phyloP scores from a whole-genome alignment of 2,329 filamentous ascomycete species.

The Ophiocordyceps australis region DNA sequence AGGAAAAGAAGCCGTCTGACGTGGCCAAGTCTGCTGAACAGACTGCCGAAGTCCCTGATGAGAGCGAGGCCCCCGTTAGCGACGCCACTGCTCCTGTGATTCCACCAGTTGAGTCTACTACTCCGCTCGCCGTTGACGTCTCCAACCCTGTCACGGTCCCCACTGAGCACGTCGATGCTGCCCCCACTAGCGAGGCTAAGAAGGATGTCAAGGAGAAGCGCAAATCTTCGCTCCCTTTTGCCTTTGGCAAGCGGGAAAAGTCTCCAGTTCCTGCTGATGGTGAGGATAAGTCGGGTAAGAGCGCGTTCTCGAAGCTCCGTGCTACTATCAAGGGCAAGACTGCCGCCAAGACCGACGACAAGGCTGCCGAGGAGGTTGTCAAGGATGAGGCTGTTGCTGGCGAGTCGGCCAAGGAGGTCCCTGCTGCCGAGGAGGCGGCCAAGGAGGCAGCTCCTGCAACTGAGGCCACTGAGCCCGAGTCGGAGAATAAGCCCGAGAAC shows the following conservation, averaged over 20 bases:
- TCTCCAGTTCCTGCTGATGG: conserved; percentile 39
- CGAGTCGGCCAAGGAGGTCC: conserved; percentile 13
- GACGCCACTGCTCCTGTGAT: conserved; percentile 39
- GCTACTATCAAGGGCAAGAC: conserved; percentile 33
- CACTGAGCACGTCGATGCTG: conserved; percentile 26
- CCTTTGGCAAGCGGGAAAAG: conserved; percentile 63
- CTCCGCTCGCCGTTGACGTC: conserved; percentile 37
- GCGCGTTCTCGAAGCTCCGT: conserved; percentile 42
- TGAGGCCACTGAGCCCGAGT: conserved; percentile 12
- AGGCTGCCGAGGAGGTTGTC: conserved; percentile 14
- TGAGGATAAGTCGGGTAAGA: conserved; percentile 25
- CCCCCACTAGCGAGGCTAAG: conserved; percentile 34
- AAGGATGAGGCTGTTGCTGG: conserved; percentile 16
- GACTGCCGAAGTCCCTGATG: conserved; percentile 20
- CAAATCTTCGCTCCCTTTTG: conserved; percentile 59
- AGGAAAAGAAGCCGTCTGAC: conserved; percentile 41
- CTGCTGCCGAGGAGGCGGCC: conserved; percentile 9
- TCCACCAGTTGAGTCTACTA: conserved; percentile 37
- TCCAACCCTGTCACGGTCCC: conserved; percentile 25
- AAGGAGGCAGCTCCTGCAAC: conserved; percentile 11
- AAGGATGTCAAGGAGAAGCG: conserved; percentile 65
- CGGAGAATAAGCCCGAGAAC: conserved; percentile 21
- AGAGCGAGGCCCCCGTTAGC: conserved; percentile 21
- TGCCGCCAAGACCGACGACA: conserved; percentile 23
- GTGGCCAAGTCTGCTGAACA: conserved; percentile 20